These are phyloP conservation scores for Neurospora hispaniola DNA, from an alignment of 495 filamentous ascomycete species.

Conservation along the genomic window DNA sequence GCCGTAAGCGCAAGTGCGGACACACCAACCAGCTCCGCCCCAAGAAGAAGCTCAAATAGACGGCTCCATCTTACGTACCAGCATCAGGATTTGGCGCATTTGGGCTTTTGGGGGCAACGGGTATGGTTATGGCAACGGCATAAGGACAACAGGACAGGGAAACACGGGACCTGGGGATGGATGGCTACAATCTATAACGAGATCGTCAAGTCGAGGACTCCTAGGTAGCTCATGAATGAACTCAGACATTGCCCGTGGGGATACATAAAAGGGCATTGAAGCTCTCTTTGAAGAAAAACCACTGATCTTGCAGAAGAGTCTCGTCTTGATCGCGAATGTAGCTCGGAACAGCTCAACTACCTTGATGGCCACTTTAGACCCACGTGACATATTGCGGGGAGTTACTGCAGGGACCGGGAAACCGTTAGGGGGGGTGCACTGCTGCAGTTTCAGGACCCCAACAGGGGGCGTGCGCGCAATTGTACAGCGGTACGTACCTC, in stretches of 20 bases:
- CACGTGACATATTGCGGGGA: neutral
- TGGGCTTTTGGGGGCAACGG: slow-evolving; percentile 17
- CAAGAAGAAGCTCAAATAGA: slow-evolving; percentile 99
- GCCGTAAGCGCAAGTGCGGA: slow-evolving; percentile 99
- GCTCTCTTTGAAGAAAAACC: neutral
- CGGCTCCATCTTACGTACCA: slow-evolving; percentile 17
- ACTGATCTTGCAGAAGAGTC: too few relatives aligned
- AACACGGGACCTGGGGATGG: neutral
- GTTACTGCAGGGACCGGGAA: neutral
- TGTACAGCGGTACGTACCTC: neutral
- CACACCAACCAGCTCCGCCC: slow-evolving; percentile 99
- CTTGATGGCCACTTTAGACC: neutral
- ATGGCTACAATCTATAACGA: neutral
- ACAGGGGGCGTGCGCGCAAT: neutral
- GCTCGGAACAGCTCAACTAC: neutral
- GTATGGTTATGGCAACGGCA: neutral
- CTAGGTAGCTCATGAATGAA: neutral
- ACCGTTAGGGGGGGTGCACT: neutral
- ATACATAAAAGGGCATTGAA: neutral
- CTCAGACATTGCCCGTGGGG: neutral
- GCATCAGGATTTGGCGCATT: slow-evolving; percentile 31
- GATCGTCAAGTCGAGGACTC: neutral
- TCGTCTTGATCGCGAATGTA: neutral
- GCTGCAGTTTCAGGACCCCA: neutral
- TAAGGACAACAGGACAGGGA: neutral